Percentiles rank a stretch among this genome's conserved stretches.
Conservation (phyloP, 2,329 filamentous ascomycete genomes). For the Fusarium torulosum region DNA sequence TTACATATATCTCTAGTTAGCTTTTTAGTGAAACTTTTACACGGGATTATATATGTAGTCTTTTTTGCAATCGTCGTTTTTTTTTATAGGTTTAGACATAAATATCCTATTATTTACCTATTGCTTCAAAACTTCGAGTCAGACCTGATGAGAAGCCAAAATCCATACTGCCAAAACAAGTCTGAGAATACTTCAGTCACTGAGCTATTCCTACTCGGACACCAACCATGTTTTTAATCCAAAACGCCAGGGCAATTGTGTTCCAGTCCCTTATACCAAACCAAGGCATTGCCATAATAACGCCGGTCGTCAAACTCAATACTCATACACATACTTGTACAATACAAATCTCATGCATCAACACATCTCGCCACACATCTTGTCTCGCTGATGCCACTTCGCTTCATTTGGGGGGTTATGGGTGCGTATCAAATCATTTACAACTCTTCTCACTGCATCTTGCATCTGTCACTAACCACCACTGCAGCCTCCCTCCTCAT, state of each 20-base stretch:
- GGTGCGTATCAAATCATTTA: slow-evolving; percentile 50
- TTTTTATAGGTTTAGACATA: neutral
- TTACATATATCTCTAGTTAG: too few species aligned
- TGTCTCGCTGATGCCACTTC: slow-evolving; percentile 42
- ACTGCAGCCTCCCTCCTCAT: slow-evolving; percentile 45
- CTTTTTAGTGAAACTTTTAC: too few species aligned
- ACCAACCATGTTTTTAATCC: neutral
- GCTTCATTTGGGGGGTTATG: slow-evolving; percentile 46
- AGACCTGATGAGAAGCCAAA: too few species aligned
- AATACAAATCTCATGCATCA: slow-evolving; percentile 35
- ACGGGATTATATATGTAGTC: too few species aligned
- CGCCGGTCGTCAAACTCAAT: slow-evolving; percentile 15
- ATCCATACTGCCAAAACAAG: too few species aligned
- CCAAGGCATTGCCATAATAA: slow-evolving; percentile 16
- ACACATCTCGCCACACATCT: slow-evolving; percentile 37
- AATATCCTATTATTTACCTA: neutral
- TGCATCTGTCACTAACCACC: slow-evolving; percentile 47
- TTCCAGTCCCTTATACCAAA: slow-evolving; percentile 20
- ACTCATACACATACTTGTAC: slow-evolving; percentile 21
- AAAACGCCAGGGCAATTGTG: slow-evolving; percentile 25
- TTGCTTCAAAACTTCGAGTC: neutral
- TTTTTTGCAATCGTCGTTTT: too few species aligned
- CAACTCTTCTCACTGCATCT: slow-evolving; percentile 50
- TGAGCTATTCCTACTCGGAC: slow-evolving; percentile 5
- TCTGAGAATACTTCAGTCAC: neutral